Conservation (phyloP, 495 filamentous ascomycete species). For the Annulohypoxylon maeteangense region DNA sequence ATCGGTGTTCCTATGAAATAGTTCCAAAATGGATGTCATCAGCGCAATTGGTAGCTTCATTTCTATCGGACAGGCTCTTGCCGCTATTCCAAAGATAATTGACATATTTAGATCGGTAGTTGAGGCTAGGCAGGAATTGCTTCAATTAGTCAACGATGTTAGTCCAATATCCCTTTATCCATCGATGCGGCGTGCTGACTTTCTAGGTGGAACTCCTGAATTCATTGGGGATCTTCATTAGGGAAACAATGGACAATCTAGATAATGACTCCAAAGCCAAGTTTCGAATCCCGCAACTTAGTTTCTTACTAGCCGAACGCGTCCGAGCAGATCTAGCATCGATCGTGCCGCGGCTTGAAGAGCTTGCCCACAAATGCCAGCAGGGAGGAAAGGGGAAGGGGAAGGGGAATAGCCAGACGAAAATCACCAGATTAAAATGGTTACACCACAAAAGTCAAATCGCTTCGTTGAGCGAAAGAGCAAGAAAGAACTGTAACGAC, state of each 20-base stretch:
- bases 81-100: constrained; percentile 32
- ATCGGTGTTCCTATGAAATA: not conserved
- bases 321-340: not conserved
- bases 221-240: not conserved
- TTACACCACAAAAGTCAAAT: constrained; percentile 1
- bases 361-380: not conserved
- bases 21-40: constrained; percentile 29
- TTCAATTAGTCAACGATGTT: constrained; percentile 22
- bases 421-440: constrained; percentile 7
- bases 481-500: not conserved
- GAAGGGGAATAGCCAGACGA: constrained; percentile 1
- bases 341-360: not conserved
- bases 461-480: constrained; percentile 8
- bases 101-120: constrained; percentile 12
- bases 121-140: constrained; percentile 21
- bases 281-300: not conserved
- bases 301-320: not conserved
- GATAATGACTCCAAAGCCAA: not conserved
- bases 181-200: not conserved
- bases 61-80: constrained; percentile 40
- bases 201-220: constrained; percentile 10
- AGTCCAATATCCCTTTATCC: not conserved
- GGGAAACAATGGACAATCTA: constrained; percentile 4
- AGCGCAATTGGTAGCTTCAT: constrained; percentile 35
- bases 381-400: not conserved